These are phyloP conservation scores for Suhomyces bolitotheri DNA, from an alignment of 1,139 yeast genomes.

Conservation along the genomic window DNA sequence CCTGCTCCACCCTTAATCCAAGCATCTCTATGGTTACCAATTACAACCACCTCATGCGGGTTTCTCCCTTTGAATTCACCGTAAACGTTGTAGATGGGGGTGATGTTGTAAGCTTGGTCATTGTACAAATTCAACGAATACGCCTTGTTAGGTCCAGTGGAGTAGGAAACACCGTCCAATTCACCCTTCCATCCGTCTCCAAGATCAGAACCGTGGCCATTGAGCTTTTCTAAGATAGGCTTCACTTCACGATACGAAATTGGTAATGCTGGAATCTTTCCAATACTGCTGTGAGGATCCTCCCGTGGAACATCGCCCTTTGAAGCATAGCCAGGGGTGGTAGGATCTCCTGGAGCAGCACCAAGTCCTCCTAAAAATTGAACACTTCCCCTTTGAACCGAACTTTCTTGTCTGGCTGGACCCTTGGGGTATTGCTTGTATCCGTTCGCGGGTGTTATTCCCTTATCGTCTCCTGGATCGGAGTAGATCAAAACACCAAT, in stretches of 20 bases:
- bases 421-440: slow-evolving; percentile 46
- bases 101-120: slow-evolving; percentile 42
- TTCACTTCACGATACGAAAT: slow-evolving; percentile 48
- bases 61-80: slow-evolving; percentile 47
- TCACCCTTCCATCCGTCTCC: slow-evolving; percentile 41
- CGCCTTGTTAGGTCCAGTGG: slow-evolving; percentile 49
- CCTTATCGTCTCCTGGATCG: slow-evolving; percentile 49
- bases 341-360: slow-evolving; percentile 80
- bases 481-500: slow-evolving; percentile 44
- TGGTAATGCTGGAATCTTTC: slow-evolving; percentile 50
- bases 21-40: slow-evolving; percentile 53
- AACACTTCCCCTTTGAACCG: slow-evolving; percentile 68
- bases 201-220: slow-evolving; percentile 31
- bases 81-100: slow-evolving; percentile 48
- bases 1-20: slow-evolving; percentile 59
- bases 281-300: slow-evolving; percentile 44
- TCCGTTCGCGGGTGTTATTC: slow-evolving; percentile 46
- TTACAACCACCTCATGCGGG: slow-evolving; percentile 40
- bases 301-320: slow-evolving; percentile 51
- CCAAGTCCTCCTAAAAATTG: slow-evolving; percentile 67
- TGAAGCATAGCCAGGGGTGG: slow-evolving; percentile 81
- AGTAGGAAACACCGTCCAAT: slow-evolving; percentile 43
- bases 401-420: slow-evolving; percentile 50
- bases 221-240: slow-evolving; percentile 45
- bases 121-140: slow-evolving; percentile 44